A percentile compares a stretch with the other conserved stretches of the same genome.
phyloP scores from a whole-genome alignment of 306 rosid genomes.

The Cyamopsis tetragonoloba region DNA sequence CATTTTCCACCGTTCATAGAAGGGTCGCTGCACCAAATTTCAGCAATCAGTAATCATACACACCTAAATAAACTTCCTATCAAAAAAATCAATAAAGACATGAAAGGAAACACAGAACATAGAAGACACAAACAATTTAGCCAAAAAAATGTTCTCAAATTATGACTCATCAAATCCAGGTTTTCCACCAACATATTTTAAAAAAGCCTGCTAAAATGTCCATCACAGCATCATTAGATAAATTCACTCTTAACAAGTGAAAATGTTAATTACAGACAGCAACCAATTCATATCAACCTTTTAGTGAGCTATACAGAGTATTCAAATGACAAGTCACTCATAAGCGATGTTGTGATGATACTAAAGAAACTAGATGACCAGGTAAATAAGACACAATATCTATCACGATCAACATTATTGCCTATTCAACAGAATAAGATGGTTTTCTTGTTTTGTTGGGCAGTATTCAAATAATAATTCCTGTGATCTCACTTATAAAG shows the following conservation, averaged over 20 bases:
- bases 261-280: not conserved
- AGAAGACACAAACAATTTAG: not conserved
- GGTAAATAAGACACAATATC: not conserved
- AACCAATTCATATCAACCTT: not conserved
- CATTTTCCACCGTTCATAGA: slow-evolving; percentile 97
- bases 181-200: not conserved
- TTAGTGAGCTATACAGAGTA: not conserved
- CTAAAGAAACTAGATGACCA: not conserved
- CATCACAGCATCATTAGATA: not conserved
- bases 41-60: slow-evolving; percentile 24
- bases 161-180: slow-evolving; percentile 1
- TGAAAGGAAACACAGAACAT: not conserved
- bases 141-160: not conserved
- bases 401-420: not conserved
- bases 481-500: not conserved
- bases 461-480: not conserved
- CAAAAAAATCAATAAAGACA: not conserved
- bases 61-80: not conserved
- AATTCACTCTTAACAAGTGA: not conserved
- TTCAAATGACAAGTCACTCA: not conserved
- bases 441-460: not conserved
- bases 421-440: not conserved
- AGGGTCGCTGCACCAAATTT: slow-evolving; percentile 85
- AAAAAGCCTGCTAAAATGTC: not conserved
- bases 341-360: not conserved